These are phyloP conservation scores for Avena sativa DNA, from an alignment of 176 grass and related monocot species.

Conservation along the genomic window DNA sequence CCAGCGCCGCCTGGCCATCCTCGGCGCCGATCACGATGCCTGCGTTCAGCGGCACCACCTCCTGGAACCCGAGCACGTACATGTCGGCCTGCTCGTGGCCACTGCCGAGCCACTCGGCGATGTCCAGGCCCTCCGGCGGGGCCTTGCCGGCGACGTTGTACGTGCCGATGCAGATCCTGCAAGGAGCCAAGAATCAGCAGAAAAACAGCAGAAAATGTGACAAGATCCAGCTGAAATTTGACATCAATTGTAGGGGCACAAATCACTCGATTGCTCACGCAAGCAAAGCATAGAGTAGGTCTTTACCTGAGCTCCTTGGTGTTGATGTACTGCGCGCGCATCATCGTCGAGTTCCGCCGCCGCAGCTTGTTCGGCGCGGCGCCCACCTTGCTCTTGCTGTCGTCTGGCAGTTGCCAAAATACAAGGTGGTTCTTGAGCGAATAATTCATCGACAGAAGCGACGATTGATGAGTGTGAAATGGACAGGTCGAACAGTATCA, in stretches of 20 bases:
- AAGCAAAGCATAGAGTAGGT: no score
- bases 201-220: not conserved
- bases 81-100: slow-evolving; percentile 79
- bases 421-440: not conserved
- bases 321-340: slow-evolving; percentile 88
- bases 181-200: not conserved
- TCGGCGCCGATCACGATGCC: slow-evolving; percentile 85
- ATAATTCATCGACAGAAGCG: not conserved
- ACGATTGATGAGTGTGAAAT: not conserved
- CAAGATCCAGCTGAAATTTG: not conserved
- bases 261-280: no score
- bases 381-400: slow-evolving; percentile 41
- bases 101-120: slow-evolving; percentile 68
- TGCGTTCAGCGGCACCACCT: slow-evolving; percentile 90
- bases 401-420: not conserved
- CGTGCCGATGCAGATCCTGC: slow-evolving; percentile 74
- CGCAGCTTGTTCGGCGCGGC: slow-evolving; percentile 62
- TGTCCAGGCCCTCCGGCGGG: slow-evolving; percentile 67
- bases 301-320: slow-evolving; percentile 78
- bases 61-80: slow-evolving; percentile 88
- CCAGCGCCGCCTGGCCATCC: slow-evolving; percentile 61
- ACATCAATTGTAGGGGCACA: no score
- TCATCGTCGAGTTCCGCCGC: slow-evolving; percentile 83
- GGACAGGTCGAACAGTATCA: not conserved
- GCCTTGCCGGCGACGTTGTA: slow-evolving; percentile 75